Conservation (phyloP, 2,329 filamentous ascomycete species). For the Seiridium cupressi region DNA sequence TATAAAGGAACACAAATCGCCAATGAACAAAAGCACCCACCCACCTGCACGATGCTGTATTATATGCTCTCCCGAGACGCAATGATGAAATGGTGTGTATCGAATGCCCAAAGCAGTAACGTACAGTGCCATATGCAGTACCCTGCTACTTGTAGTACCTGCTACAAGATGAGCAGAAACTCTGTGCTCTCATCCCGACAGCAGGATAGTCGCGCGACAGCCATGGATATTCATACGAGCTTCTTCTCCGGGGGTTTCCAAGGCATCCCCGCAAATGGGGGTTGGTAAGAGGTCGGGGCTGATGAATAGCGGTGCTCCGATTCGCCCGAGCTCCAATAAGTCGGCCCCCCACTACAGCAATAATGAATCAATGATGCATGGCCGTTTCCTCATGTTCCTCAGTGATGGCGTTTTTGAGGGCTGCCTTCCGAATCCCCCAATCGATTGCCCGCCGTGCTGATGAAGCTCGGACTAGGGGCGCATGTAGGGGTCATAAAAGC, state of each 20-base stretch:
- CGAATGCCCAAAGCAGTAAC: too few relatives aligned
- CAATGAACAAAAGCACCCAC: too few relatives aligned
- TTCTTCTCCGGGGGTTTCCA: background rate
- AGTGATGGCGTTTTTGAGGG: conserved; percentile 22
- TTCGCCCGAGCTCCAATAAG: conserved; percentile 17
- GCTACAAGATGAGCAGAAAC: too few relatives aligned
- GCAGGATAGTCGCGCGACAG: background rate
- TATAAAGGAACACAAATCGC: too few relatives aligned
- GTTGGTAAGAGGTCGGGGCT: conserved; percentile 10
- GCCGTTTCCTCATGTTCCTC: conserved; percentile 20
- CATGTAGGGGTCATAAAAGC: too few relatives aligned
- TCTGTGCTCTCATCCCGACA: background rate
- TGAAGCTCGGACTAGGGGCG: too few relatives aligned
- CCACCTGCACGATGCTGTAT: too few relatives aligned
- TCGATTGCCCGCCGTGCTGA: conserved; percentile 1
- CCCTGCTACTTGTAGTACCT: too few relatives aligned
- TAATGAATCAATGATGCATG: background rate
- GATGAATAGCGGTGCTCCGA: conserved; percentile 21
- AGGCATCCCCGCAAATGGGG: background rate
- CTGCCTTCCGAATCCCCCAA: background rate
- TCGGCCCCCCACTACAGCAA: conserved; percentile 6
- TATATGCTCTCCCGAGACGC: too few relatives aligned
- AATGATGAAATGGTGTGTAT: too few relatives aligned
- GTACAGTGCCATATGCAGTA: too few relatives aligned
- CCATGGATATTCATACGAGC: background rate